Evolutionary conservation across 1,139 yeast species (phyloP).

Genomic region (Kazachstania sp.): DNA sequence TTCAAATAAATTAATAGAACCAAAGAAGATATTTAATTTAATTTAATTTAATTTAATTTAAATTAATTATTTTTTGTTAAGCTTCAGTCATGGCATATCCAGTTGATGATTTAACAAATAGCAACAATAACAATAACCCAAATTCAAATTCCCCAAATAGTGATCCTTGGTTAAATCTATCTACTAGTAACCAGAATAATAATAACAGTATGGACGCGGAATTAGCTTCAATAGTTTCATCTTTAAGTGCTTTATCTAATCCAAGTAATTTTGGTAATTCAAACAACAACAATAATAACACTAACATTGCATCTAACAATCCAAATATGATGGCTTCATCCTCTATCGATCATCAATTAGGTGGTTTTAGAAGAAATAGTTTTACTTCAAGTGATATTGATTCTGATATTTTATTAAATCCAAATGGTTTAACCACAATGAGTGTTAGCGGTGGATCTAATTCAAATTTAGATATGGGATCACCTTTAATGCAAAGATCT

Average conservation of each 20-base stretch:
- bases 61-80: neutral
- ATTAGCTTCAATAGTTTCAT: slow-evolving; percentile 31
- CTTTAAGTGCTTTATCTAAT: slow-evolving; percentile 28
- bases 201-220: slow-evolving; percentile 22
- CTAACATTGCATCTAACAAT: too few species aligned
- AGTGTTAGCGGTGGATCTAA: neutral
- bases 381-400: slow-evolving; percentile 23
- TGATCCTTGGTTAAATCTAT: slow-evolving; percentile 2
- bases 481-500: slow-evolving; percentile 5
- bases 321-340: neutral
- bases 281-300: neutral
- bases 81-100: neutral
- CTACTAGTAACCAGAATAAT: neutral
- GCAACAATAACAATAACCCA: neutral
- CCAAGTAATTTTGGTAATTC: slow-evolving; percentile 4
- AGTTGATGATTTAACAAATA: neutral
- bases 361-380: slow-evolving; percentile 29
- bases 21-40: neutral
- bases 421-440: slow-evolving; percentile 5
- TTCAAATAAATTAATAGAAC: neutral
- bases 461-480: neutral
- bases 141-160: neutral
- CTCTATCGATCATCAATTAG: slow-evolving; percentile 15
- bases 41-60: neutral
- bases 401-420: slow-evolving; percentile 19